phyloP scores from a whole-genome alignment of 2,329 filamentous ascomycete species.

The Cladosporium sp. region DNA sequence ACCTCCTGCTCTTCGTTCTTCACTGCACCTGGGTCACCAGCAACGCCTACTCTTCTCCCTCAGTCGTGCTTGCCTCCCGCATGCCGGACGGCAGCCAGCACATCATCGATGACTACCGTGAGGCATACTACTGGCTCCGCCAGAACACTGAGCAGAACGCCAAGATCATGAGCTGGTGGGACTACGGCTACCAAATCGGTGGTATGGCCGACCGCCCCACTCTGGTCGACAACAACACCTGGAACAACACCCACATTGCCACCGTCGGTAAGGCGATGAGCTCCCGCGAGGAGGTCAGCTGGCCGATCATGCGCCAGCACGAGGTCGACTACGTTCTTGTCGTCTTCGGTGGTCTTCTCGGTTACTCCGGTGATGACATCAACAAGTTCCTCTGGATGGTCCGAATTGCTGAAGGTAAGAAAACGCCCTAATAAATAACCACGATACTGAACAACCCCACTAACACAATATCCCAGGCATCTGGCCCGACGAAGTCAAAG shows the following conservation, averaged over 20 bases:
- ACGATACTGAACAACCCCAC: not conserved
- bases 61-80: constrained; percentile 88
- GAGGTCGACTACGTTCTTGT: constrained; percentile 99
- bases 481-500: constrained; percentile 98
- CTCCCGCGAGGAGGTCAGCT: constrained; percentile 95
- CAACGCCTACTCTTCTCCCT: constrained; percentile 97
- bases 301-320: constrained; percentile 96
- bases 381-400: constrained; percentile 99
- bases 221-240: constrained; percentile 98
- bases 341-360: constrained; percentile 91
- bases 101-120: constrained; percentile 98
- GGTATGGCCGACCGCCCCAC: constrained; percentile 98
- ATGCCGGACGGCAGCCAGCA: constrained; percentile 94
- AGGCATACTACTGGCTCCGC: constrained; percentile 98
- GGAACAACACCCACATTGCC: constrained; percentile 99
- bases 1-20: constrained; percentile 88
- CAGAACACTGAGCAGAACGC: constrained; percentile 94
- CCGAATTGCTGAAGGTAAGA: constrained; percentile 82
- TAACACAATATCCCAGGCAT: constrained; percentile 53
- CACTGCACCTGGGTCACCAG: constrained; percentile 99
- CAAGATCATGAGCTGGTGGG: constrained; percentile 99
- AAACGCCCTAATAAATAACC: not conserved
- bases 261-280: constrained; percentile 99
- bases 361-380: constrained; percentile 98
- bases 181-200: constrained; percentile 99